Evolutionary conservation across 139 green algal species (phyloP).

Genomic region (Gonium pectorale): DNA sequence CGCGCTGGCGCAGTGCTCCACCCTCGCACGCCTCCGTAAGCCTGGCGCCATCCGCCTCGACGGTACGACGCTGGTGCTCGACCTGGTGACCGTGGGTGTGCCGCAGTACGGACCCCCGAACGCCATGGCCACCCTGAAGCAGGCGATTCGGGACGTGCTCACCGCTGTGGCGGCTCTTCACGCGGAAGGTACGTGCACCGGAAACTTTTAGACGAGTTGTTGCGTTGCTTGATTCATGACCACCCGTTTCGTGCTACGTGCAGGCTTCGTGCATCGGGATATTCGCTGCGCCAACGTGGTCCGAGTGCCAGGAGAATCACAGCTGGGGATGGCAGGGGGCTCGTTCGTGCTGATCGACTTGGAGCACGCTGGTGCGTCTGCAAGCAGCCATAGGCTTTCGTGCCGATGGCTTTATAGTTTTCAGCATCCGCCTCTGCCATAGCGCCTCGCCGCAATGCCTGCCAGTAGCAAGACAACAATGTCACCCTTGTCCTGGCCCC

Average conservation of each 20-base stretch:
- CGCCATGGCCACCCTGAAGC: not conserved
- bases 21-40: not conserved
- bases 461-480: no score
- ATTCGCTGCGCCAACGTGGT: slow-evolving; percentile 6
- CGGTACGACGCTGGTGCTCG: not conserved
- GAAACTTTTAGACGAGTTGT: not conserved
- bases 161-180: not conserved
- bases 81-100: slow-evolving; percentile 5
- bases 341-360: slow-evolving; percentile 1
- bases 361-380: slow-evolving; percentile 2
- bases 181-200: not conserved
- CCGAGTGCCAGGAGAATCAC: not conserved
- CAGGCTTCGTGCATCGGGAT: not conserved
- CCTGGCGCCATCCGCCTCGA: not conserved
- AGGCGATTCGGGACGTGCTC: not conserved
- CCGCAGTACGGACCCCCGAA: not conserved
- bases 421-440: no score
- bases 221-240: no score
- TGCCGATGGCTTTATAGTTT: no score
- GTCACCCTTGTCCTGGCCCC: not conserved
- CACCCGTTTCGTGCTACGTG: not conserved
- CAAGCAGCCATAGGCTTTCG: no score
- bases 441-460: no score
- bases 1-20: not conserved
- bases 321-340: not conserved